Conservation (phyloP, 305 asterid species). For the Plantago coronopus region DNA sequence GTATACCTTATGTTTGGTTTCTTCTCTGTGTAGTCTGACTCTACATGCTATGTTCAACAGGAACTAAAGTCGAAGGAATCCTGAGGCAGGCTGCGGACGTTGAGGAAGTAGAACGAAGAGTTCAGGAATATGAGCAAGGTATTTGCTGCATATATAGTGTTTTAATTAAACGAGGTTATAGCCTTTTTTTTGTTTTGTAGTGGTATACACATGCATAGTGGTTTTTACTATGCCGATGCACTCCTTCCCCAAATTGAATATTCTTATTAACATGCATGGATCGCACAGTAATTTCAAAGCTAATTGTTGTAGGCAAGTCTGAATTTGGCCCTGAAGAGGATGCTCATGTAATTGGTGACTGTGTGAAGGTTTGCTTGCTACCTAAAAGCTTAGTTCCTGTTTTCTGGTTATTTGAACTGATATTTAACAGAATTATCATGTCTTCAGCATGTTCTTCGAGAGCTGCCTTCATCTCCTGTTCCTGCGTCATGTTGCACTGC, state of each 20-base stretch:
- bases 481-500: slow-evolving; percentile 99
- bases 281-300: slow-evolving; percentile 26
- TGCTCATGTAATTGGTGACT: slow-evolving; percentile 97
- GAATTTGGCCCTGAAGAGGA: slow-evolving; percentile 88
- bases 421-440: slow-evolving; percentile 23
- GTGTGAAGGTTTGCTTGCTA: slow-evolving; percentile 70
- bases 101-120: slow-evolving; percentile 93
- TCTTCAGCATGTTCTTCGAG: slow-evolving; percentile 94
- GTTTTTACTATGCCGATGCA: slow-evolving; percentile 12
- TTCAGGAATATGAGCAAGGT: slow-evolving; percentile 97
- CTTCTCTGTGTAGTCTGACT: slow-evolving; percentile 25
- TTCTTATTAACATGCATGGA: slow-evolving; percentile 13
- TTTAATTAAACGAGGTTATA: slow-evolving; percentile 3
- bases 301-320: slow-evolving; percentile 56
- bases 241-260: slow-evolving; percentile 17
- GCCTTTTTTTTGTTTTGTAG: slow-evolving; percentile 15
- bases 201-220: slow-evolving; percentile 8
- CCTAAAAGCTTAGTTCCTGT: slow-evolving; percentile 20
- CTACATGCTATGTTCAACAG: slow-evolving; percentile 36
- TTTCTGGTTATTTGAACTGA: slow-evolving; percentile 20
- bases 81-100: slow-evolving; percentile 93
- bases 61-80: slow-evolving; percentile 86
- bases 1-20: slow-evolving; percentile 9
- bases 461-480: slow-evolving; percentile 99
- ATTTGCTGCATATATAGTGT: slow-evolving; percentile 18